Conservation (phyloP, 1,284 basidiomycete species). For the Peniophora sp. region DNA sequence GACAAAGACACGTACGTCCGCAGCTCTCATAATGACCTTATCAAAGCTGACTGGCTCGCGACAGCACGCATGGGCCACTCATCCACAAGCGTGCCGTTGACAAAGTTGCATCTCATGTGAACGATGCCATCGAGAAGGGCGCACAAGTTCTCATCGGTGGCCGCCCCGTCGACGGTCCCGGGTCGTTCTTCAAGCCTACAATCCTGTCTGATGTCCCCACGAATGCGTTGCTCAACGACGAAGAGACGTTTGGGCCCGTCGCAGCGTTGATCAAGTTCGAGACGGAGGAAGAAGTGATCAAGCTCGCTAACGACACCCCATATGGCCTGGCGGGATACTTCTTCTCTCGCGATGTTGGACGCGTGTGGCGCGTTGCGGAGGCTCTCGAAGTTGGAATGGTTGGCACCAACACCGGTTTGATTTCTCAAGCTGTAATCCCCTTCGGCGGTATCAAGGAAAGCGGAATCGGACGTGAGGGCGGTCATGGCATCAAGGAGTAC, state of each 20-base stretch:
- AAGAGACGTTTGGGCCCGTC: conserved; percentile 89
- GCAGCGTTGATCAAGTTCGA: conserved; percentile 79
- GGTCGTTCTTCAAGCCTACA: conserved; percentile 82
- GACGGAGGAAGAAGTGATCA: conserved; percentile 88
- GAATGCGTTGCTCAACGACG: conserved; percentile 53
- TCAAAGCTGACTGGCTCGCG: conserved; percentile 8
- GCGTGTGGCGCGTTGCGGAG: conserved; percentile 98
- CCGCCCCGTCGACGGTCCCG: conserved; percentile 45
- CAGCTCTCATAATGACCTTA: background rate
- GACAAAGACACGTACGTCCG: conserved; percentile 64
- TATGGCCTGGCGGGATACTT: conserved; percentile 93
- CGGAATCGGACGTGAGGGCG: conserved; percentile 72
- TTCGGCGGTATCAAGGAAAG: conserved; percentile 93
- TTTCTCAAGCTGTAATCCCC: conserved; percentile 78
- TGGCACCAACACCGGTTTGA: conserved; percentile 77
- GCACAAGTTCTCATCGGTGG: conserved; percentile 89
- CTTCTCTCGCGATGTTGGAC: conserved; percentile 83
- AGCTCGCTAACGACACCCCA: conserved; percentile 77
- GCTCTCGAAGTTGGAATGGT: conserved; percentile 96
- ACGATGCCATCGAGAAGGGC: conserved; percentile 77
- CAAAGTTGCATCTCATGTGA: conserved; percentile 85
- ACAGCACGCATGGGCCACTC: conserved; percentile 87
- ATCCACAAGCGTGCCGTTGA: conserved; percentile 83
- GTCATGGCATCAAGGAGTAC: conserved; percentile 81
- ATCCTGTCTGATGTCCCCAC: conserved; percentile 82